Base-by-base conservation (phyloP, 345 rosid genomes). In the Populus alba region DNA sequence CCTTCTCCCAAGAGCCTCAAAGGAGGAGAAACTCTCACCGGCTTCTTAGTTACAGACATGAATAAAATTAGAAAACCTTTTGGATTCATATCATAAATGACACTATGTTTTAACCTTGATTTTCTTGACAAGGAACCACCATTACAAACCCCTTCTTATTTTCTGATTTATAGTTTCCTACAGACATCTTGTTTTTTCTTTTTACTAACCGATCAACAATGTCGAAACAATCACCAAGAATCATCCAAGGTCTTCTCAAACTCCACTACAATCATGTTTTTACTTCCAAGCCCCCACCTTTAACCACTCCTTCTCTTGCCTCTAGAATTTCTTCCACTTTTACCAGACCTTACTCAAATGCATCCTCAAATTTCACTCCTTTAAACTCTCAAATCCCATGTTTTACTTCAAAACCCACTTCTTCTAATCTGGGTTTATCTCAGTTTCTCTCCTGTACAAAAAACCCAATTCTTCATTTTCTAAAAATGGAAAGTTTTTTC, bases 221-320 rank as follows among this genome's bases (percentile, higher is more conserved):
- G 92, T 84, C 87, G 72, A 87, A 84, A 78, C 80, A 79, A 20
- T 82, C 89, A 20, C 82, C 78, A 79, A 85, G 84, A 78, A 72
- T 79, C 78, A 78, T 87, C 79, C 75, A 79, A 29, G 83, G 87
- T 47, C 82, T 91, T 51, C 71, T 89, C 74, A 85, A 77, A 7
- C 76, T 72, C 31, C 91, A 83, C 31, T 78, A 57, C 81, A 70
- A 13, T 71, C 70, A 38, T 78, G 71, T 75, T 1, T 25, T 71
- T 39, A 75, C 63, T 16, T 72, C 90, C 73, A 87, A 77, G 5
- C 73, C 76, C 27, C 23, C 59, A 13, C 22, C 72, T 49, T 22
- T 37, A 22, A 31, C 53, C 71, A 11, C 78, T 41, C 49, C 71
- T 23, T 73, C 38, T 12, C 37, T 74, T n/a, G 27, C 61, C 53